Conservation (phyloP, 2,329 filamentous ascomycete genomes). For the Botrytis aclada region DNA sequence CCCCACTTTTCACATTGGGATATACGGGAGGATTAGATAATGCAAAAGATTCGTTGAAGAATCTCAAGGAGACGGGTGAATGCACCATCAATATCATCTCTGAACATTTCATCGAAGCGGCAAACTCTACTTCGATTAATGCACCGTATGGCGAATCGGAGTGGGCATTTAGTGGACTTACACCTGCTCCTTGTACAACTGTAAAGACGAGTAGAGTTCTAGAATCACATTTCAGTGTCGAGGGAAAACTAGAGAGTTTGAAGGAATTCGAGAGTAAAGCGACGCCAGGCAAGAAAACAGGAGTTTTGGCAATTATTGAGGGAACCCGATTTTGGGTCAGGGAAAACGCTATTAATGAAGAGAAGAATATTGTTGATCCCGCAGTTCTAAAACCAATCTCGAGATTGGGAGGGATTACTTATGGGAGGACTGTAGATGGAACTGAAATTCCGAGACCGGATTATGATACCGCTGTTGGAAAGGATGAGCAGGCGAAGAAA, state of each 20-base stretch:
- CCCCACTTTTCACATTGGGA: slow-evolving; percentile 72
- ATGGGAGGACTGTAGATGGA: slow-evolving; percentile 66
- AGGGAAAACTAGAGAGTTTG: slow-evolving; percentile 72
- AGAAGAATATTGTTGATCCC: slow-evolving; percentile 70
- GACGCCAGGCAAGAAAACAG: slow-evolving; percentile 70
- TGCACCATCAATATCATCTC: slow-evolving; percentile 85
- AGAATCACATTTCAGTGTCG: slow-evolving; percentile 80
- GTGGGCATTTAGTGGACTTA: slow-evolving; percentile 76
- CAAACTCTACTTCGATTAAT: slow-evolving; percentile 77
- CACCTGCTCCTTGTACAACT: slow-evolving; percentile 60
- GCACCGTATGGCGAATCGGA: slow-evolving; percentile 74
- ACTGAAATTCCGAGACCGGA: slow-evolving; percentile 68
- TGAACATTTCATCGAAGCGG: slow-evolving; percentile 82
- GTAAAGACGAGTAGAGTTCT: slow-evolving; percentile 71
- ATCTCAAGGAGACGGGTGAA: slow-evolving; percentile 68
- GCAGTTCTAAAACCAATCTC: slow-evolving; percentile 71
- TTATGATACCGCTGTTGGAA: slow-evolving; percentile 43
- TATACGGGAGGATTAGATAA: slow-evolving; percentile 45
- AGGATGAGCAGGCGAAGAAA: slow-evolving; percentile 54
- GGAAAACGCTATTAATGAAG: slow-evolving; percentile 82
- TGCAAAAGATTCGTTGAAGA: slow-evolving; percentile 77
- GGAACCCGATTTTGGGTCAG: slow-evolving; percentile 85
- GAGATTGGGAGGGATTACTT: slow-evolving; percentile 82
- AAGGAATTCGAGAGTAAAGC: slow-evolving; percentile 74
- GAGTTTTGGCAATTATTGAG: slow-evolving; percentile 74